Conservation (phyloP, 805 yeast species). For the Spathaspora sp. region DNA sequence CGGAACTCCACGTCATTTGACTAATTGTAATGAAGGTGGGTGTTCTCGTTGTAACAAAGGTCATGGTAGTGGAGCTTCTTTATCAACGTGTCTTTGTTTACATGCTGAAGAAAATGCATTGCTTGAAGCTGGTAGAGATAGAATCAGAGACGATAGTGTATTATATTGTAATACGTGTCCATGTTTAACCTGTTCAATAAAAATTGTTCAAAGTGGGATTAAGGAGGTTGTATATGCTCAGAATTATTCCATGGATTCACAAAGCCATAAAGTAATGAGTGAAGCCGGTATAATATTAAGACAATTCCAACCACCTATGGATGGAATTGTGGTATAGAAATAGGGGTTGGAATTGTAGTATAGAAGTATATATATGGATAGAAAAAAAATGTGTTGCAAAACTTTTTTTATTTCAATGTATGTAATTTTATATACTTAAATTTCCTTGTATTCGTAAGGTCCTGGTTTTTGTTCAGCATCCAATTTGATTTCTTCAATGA, state of each 20-base stretch:
- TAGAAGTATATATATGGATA: neutral
- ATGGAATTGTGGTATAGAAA: conserved; percentile 32
- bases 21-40: conserved; percentile 94
- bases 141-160: conserved; percentile 54
- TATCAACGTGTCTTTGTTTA: conserved; percentile 84
- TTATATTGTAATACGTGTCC: conserved; percentile 97
- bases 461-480: conserved; percentile 52
- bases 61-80: conserved; percentile 54
- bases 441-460: conserved; percentile 37
- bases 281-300: conserved; percentile 74
- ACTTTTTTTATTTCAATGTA: too few relatives aligned
- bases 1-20: conserved; percentile 89
- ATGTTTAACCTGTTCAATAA: conserved; percentile 91
- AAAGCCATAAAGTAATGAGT: conserved; percentile 65
- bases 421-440: conserved; percentile 10
- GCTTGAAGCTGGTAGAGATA: conserved; percentile 87
- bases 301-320: conserved; percentile 39
- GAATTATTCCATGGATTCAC: conserved; percentile 85
- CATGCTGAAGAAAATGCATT: conserved; percentile 98
- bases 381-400: neutral
- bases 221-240: conserved; percentile 90
- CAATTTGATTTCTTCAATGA: conserved; percentile 51
- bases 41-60: conserved; percentile 85
- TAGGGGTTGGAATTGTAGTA: conserved; percentile 30
- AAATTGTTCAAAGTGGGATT: conserved; percentile 91